A percentile compares a stretch with the other conserved stretches of the same genome.
phyloP scores from a whole-genome alignment of 371 early-diverging fungal genomes.

The Mucor irregularis region DNA sequence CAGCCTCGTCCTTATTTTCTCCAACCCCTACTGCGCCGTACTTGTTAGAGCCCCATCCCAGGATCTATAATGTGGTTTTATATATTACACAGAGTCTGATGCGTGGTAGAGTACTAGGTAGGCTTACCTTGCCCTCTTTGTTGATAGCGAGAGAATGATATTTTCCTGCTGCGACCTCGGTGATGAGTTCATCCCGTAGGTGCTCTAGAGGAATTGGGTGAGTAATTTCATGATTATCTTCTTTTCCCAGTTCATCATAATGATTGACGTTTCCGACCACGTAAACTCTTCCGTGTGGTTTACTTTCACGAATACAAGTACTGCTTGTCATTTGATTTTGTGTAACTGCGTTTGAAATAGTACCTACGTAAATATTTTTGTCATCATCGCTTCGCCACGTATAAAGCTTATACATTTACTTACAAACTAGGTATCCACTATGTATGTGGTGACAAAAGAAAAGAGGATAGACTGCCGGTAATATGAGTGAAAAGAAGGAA shows the following conservation, averaged over 20 bases:
- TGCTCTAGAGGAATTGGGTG: constrained; percentile 68
- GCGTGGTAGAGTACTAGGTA: no score
- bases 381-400: no score
- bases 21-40: constrained; percentile 94
- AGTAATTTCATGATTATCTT: constrained; percentile 68
- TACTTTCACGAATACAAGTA: no score
- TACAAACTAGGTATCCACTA: no score
- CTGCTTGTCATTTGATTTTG: no score
- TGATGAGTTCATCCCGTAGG: constrained; percentile 65
- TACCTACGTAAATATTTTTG: no score
- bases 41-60: constrained; percentile 98
- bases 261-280: constrained; percentile 94
- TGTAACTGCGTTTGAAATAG: no score
- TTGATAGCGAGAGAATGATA: constrained; percentile 87
- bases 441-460: no score
- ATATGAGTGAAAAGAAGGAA: no score
- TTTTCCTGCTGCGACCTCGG: constrained; percentile 79
- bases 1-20: constrained; percentile 77
- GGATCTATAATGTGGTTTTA: constrained; percentile 43
- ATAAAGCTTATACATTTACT: no score
- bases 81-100: neutral
- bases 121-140: constrained; percentile 69
- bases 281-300: constrained; percentile 82
- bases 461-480: no score
- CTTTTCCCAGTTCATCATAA: constrained; percentile 85